Conservation (phyloP, 2,329 filamentous ascomycete species). For the Thyridium curvatum region DNA sequence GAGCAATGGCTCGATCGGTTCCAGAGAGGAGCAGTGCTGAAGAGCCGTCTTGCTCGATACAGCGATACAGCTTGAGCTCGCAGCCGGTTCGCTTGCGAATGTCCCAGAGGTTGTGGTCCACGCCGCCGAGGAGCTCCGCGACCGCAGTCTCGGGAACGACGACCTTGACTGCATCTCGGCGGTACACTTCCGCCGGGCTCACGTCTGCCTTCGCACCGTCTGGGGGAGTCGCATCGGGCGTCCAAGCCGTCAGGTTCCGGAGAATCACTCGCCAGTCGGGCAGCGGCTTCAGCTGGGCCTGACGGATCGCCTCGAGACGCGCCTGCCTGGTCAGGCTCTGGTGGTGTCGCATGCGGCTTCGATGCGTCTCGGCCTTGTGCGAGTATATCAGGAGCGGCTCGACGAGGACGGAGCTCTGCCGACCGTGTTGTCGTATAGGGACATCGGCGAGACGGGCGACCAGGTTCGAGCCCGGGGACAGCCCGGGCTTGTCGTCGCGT, state of each 20-base stretch:
- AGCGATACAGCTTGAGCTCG: slow-evolving; percentile 13
- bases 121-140: slow-evolving; percentile 10
- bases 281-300: slow-evolving; percentile 17
- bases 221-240: slow-evolving; percentile 10
- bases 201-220: neutral
- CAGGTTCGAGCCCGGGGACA: slow-evolving; percentile 8
- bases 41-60: neutral
- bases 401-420: slow-evolving; percentile 18
- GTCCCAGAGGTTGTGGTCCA: slow-evolving; percentile 16
- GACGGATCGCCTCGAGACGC: slow-evolving; percentile 25
- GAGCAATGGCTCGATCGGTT: neutral
- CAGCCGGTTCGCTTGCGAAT: slow-evolving; percentile 18
- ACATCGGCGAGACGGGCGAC: slow-evolving; percentile 13
- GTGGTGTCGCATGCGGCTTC: slow-evolving; percentile 12
- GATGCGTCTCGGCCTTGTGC: slow-evolving; percentile 10
- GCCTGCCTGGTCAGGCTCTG: slow-evolving; percentile 26
- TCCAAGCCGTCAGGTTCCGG: slow-evolving; percentile 27
- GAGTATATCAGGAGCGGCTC: slow-evolving; percentile 13
- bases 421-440: slow-evolving; percentile 11
- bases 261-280: slow-evolving; percentile 35
- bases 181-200: neutral
- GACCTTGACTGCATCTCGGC: slow-evolving; percentile 16
- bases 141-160: slow-evolving; percentile 9
- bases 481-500: neutral
- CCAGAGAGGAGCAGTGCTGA: neutral